A percentile compares a stretch with the other conserved stretches of the same genome.
Evolutionary conservation across 2,329 filamentous ascomycete genomes (phyloP).

Genomic region (Cladosporium oxysporum): DNA sequence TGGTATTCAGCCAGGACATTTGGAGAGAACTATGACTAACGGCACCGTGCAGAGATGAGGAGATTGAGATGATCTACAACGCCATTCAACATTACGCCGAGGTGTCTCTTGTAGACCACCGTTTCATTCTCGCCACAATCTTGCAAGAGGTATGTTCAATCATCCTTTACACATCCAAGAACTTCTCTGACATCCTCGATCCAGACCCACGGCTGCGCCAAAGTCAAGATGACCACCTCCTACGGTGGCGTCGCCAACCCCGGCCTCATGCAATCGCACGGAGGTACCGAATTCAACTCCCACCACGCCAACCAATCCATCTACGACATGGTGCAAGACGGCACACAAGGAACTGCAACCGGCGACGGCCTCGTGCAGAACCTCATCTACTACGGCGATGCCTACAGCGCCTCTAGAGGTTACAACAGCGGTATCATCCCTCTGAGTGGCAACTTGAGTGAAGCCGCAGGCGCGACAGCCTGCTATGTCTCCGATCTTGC

Average conservation of each 20-base stretch:
- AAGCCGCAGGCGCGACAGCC: conserved; percentile 49
- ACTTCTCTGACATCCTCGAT: not conserved
- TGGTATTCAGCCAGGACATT: not conserved
- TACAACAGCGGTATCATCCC: conserved; percentile 50
- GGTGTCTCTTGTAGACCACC: conserved; percentile 40
- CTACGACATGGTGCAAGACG: conserved; percentile 46
- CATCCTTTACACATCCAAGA: not conserved
- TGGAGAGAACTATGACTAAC: not conserved
- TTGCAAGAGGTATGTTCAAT: conserved; percentile 42
- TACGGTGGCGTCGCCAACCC: conserved; percentile 45
- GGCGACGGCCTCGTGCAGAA: conserved; percentile 47
- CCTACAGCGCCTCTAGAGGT: conserved; percentile 48
- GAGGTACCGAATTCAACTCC: conserved; percentile 38
- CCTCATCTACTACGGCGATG: conserved; percentile 35
- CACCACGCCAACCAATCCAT: conserved; percentile 39
- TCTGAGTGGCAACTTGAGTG: conserved; percentile 41
- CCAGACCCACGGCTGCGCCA: conserved; percentile 45
- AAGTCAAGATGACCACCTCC: conserved; percentile 43
- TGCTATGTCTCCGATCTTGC: conserved; percentile 57
- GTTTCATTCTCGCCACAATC: conserved; percentile 47
- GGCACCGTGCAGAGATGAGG: conserved; percentile 30
- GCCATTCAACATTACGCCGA: conserved; percentile 39
- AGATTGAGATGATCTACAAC: conserved; percentile 41
- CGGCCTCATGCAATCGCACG: conserved; percentile 50
- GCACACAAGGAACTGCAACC: conserved; percentile 44